phyloP scores from a whole-genome alignment of 257 asterid genomes.

The Catharanthus roseus region DNA sequence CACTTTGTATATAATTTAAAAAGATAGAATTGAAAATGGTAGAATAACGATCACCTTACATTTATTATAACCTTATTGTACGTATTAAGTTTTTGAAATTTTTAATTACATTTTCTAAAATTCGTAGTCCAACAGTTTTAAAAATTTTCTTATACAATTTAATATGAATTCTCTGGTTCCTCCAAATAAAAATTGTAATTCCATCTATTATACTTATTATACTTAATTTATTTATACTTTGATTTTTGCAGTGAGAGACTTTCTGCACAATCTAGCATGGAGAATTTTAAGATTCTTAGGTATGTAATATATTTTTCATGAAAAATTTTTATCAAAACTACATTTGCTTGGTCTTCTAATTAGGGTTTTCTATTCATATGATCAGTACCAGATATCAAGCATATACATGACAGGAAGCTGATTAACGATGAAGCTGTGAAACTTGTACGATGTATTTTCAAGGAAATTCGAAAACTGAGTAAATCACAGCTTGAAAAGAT shows the following conservation, averaged over 20 bases:
- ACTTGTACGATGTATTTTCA: conserved; percentile 24
- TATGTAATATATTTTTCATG: conserved; percentile 12
- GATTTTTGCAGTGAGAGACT: conserved; percentile 18
- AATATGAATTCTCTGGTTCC: too few species aligned
- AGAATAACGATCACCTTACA: too few species aligned
- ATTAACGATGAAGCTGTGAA: conserved; percentile 26
- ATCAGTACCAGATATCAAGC: conserved; percentile 37
- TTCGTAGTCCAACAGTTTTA: too few species aligned
- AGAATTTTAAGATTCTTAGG: conserved; percentile 27
- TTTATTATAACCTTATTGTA: too few species aligned
- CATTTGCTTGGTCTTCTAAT: neutral
- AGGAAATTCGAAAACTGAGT: conserved; percentile 18
- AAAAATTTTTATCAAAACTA: neutral
- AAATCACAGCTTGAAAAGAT: conserved; percentile 24
- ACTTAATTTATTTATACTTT: too few species aligned
- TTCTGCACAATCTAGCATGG: conserved; percentile 27
- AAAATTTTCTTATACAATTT: too few species aligned
- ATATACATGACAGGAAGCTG: conserved; percentile 27
- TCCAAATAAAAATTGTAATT: too few species aligned
- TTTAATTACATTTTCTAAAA: too few species aligned
- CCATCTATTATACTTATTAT: too few species aligned
- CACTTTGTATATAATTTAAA: too few species aligned
- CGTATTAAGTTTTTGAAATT: too few species aligned
- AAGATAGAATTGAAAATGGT: too few species aligned
- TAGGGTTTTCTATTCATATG: neutral